Evolutionary conservation across 2,329 filamentous ascomycete species (phyloP).

Genomic region (Didymella pomorum): DNA sequence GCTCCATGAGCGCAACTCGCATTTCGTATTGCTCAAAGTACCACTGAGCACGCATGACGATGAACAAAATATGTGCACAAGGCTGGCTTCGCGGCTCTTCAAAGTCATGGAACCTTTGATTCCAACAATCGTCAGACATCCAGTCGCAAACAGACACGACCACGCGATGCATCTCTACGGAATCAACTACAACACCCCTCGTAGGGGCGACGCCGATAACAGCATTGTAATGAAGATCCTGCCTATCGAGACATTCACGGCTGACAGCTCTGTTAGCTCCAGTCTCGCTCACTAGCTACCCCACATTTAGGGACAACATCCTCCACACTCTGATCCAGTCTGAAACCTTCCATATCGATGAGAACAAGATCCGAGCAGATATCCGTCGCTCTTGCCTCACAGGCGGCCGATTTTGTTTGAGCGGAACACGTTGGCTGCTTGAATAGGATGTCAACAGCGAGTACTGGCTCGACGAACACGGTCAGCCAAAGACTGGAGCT

Average conservation of each 20-base stretch:
- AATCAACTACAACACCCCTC: neutral
- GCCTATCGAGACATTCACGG: neutral
- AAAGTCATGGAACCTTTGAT: neutral
- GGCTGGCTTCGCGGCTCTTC: neutral
- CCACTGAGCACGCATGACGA: neutral
- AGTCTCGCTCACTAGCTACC: slow-evolving; percentile 5
- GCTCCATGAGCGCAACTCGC: neutral
- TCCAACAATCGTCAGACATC: neutral
- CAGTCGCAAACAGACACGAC: neutral
- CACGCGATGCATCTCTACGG: slow-evolving; percentile 4
- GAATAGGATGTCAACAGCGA: slow-evolving; percentile 12
- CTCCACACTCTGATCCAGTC: slow-evolving; percentile 1
- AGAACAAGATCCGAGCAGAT: slow-evolving; percentile 1
- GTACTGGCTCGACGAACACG: slow-evolving; percentile 3
- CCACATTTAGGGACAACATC: neutral
- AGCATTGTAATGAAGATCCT: neutral
- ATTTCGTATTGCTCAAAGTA: too few species aligned
- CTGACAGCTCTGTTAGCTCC: slow-evolving; percentile 11
- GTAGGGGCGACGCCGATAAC: neutral
- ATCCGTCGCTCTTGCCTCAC: slow-evolving; percentile 6
- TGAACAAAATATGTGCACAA: neutral
- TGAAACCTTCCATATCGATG: slow-evolving; percentile 4
- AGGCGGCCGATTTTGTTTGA: slow-evolving; percentile 8
- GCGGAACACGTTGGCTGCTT: slow-evolving; percentile 12
- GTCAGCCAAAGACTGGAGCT: neutral